phyloP scores from a whole-genome alignment of 2,329 filamentous ascomycete genomes.

The Dothidotthia symphoricarpi region DNA sequence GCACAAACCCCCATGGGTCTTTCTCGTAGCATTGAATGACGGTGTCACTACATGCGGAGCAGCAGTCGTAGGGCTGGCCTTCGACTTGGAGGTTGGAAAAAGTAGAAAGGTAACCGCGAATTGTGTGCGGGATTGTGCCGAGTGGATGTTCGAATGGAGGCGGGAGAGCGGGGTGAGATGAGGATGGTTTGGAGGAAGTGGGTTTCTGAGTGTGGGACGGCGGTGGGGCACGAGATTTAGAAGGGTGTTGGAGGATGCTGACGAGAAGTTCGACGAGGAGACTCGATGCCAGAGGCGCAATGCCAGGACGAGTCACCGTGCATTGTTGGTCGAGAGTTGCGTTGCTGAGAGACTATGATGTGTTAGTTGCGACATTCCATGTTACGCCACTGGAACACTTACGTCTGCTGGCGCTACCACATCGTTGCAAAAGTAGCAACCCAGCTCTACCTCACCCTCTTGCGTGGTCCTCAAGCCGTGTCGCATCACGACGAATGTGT shows the following conservation, averaged over 20 bases:
- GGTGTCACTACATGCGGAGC: slow-evolving; percentile 73
- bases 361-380: not conserved
- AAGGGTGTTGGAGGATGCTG: slow-evolving; percentile 72
- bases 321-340: slow-evolving; percentile 97
- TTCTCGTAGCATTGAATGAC: slow-evolving; percentile 66
- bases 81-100: slow-evolving; percentile 73
- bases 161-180: slow-evolving; percentile 33
- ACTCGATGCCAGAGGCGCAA: slow-evolving; percentile 88
- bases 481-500: slow-evolving; percentile 95
- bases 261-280: slow-evolving; percentile 86
- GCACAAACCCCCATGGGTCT: slow-evolving; percentile 75
- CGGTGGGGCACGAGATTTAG: slow-evolving; percentile 41
- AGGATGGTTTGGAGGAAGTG: slow-evolving; percentile 5
- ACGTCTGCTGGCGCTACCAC: slow-evolving; percentile 93
- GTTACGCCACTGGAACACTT: slow-evolving; percentile 45
- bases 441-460: slow-evolving; percentile 65
- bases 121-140: slow-evolving; percentile 72
- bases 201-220: slow-evolving; percentile 8
- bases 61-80: slow-evolving; percentile 74
- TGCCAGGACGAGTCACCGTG: slow-evolving; percentile 90
- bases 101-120: slow-evolving; percentile 72
- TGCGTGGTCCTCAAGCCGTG: slow-evolving; percentile 65
- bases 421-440: slow-evolving; percentile 98
- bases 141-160: slow-evolving; percentile 58
- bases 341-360: slow-evolving; percentile 76